Evolutionary conservation across 768 basidiomycete genomes (phyloP), one percentile per base, ranked within the genome.

Genomic region (Lentinula raphanica): DNA sequence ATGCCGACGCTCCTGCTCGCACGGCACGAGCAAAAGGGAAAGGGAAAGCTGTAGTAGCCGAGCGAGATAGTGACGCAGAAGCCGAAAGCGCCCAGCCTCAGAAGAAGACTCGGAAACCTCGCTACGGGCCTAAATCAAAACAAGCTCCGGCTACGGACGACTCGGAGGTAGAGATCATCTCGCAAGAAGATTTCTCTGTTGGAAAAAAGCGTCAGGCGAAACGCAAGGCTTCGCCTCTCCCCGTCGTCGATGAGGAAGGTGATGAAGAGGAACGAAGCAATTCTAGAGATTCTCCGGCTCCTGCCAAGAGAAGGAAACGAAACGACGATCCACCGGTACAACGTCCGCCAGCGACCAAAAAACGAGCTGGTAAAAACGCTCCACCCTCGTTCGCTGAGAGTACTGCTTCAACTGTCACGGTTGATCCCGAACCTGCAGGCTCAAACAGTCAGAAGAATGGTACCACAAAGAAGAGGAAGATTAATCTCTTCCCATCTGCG

Each of bases 391-490:
- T n/a, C n/a, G 25, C 56, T 56, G 12, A 64, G 54, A 35, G 66
- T 64, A 68, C 63, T 62, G 56, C 68, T 62, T 61, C 61, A 25
- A 61, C 63, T 49, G 58, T 62, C 36, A 63, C 56, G 28, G 63
- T 63, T 5, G 60, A 62, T 2, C 63, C 62, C 21, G 58, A 63
- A 31, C 60, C 23, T 67, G 67, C 23, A 71, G 68, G 32, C 42
- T 44, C 42, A 9, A 23, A 11, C 13, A 25, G 32, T 27, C 25
- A 21, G 12, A 53, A 53, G 40, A n/a, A 3, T 23, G 49, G n/a
- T 50, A 63, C 38, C 5, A 82, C 71, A 87, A 88, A 87, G 72
- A 87, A 83, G 64, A 79, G 86, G 60, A 88, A 84, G 70, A 82
- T 90, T 55, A 83, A 84, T 59, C 62, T 87, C n/a, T 86, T 86